phyloP scores from a whole-genome alignment of 257 asterid species.

The Nicotiana knightiana region DNA sequence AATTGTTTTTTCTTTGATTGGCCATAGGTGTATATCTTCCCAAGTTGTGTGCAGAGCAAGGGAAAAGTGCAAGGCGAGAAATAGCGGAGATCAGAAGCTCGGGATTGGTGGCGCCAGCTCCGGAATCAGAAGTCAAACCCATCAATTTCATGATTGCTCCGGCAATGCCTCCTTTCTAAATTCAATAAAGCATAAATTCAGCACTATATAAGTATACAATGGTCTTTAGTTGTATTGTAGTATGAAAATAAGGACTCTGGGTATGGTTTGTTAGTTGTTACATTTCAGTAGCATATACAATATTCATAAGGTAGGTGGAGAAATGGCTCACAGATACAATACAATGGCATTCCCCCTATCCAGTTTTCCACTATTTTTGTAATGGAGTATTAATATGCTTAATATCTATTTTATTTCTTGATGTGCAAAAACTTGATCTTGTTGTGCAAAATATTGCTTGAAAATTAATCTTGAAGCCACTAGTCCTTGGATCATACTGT shows the following conservation, averaged over 20 bases:
- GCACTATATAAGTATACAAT: not conserved
- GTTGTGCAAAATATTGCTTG: not conserved
- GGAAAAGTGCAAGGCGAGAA: conserved; percentile 38
- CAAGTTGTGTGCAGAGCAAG: conserved; percentile 45
- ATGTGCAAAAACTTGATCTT: not conserved
- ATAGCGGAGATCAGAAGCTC: conserved; percentile 67
- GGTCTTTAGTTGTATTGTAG: not conserved
- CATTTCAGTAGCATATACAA: not conserved
- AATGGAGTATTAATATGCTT: not conserved
- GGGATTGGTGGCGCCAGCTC: conserved; percentile 43
- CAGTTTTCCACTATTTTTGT: not conserved
- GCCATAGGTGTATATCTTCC: conserved; percentile 62
- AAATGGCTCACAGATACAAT: not conserved
- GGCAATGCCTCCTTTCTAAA: conserved; percentile 29
- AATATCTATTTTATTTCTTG: not conserved
- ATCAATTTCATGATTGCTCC: conserved; percentile 26
- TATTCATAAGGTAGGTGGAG: not conserved
- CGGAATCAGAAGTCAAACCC: conserved; percentile 22
- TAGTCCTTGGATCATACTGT: no score
- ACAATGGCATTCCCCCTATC: not conserved
- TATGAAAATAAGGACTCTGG: not conserved
- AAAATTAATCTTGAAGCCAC: no score
- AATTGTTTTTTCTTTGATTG: not conserved
- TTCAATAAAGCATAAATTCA: not conserved
- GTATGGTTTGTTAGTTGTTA: not conserved